A percentile compares a stretch with the other conserved stretches of the same genome.
Conservation (phyloP, 2,329 filamentous ascomycete species). For the Sporothrix protearum region DNA sequence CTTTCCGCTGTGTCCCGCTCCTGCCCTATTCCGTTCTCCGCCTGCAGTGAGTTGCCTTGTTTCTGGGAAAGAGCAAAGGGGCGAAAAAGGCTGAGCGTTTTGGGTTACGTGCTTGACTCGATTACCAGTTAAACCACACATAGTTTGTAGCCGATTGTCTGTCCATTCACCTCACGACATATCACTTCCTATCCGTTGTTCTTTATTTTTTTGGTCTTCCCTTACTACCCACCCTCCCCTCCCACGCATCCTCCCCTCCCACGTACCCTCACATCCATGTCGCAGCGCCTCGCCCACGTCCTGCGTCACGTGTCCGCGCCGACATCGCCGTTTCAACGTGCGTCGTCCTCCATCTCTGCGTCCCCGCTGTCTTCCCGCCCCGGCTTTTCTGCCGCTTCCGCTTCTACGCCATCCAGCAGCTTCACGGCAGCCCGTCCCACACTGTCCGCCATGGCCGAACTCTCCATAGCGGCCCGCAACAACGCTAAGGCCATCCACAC, state of each 20-base stretch:
- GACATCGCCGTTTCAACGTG: slow-evolving; percentile 16
- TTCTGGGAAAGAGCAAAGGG: background rate
- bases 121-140: background rate
- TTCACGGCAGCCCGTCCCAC: slow-evolving; percentile 4
- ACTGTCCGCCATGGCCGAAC: slow-evolving; percentile 22
- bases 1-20: background rate
- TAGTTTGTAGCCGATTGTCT: background rate
- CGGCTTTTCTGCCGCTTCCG: background rate
- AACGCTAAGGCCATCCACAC: slow-evolving; percentile 65
- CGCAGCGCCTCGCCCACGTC: slow-evolving; percentile 24
- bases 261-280: slow-evolving; percentile 21
- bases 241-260: background rate
- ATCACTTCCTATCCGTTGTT: too few relatives aligned
- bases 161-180: background rate
- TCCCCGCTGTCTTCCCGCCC: background rate
- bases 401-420: background rate
- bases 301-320: slow-evolving; percentile 25
- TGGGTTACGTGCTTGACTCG: background rate
- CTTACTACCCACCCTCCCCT: background rate
- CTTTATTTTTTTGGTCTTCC: too few relatives aligned
- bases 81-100: background rate
- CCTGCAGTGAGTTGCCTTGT: background rate
- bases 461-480: slow-evolving; percentile 24
- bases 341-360: background rate
- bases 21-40: slow-evolving; percentile 8